Evolutionary conservation across 2,329 filamentous ascomycete genomes (phyloP), one percentile per base, ranked within the genome.

Genomic region (Macrophomina pseudophaseolina): DNA sequence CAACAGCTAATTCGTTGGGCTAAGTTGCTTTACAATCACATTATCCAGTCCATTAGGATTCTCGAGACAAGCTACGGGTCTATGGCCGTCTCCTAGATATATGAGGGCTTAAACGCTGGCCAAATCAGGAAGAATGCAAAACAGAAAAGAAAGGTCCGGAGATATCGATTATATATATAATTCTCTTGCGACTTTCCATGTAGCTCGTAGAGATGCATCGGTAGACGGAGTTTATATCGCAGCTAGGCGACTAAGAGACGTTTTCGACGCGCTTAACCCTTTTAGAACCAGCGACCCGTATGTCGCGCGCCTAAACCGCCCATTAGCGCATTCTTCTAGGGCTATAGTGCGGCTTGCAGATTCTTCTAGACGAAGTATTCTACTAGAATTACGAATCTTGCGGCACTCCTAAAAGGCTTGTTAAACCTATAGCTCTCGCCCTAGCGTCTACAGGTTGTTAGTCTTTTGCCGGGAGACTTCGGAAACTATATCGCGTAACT

Each of bases 91-190:
- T 54, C 35, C 16, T 8, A n/a, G 52, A 54, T 35, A 4, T 35
- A 54, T 54, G 35, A 54, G 52, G 23, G 30, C 52, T 35, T 35
- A 5, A 35, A 54, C 52, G 33, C 52, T 54, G 30, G 11, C 8
- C 52, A 54, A 16, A 40, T 54, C 30, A 16, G 52, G 52, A 30
- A 54, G 52, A 16, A 54, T 18, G 30, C 12, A 54, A 40, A 54
- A 35, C 16, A 54, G 9, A 23, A 54, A 30, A 35, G 52, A 54
- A 16, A 54, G 52, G n/a, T 40, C 30, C 52, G 28, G 52, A n/a
- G 52, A 54, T 54, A 54, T 54, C 6, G 52, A 18, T 30, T 54
- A 9, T 16, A 54, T n/a, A 16, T 9, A 54, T 11, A 54, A 35
- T 7, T 40, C 52, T 40, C 52, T 35, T 54, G 33, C 32, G 12